A percentile compares a stretch with the other conserved stretches of the same genome.
Evolutionary conservation across 2,329 filamentous ascomycete species (phyloP).

Genomic region (Fusarium napiforme): DNA sequence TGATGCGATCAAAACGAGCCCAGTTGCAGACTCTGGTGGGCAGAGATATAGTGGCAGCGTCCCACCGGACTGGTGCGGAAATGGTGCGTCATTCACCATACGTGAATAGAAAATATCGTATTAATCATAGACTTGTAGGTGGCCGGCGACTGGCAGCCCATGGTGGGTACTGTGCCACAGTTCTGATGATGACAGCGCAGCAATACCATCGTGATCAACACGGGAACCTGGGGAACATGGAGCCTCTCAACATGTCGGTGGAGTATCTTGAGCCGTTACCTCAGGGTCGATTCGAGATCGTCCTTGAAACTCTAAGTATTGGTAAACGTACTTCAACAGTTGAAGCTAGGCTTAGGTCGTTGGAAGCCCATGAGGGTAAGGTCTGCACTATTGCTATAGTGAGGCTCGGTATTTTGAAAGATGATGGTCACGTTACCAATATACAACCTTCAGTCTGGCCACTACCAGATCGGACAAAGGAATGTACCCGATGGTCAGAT

Average conservation of each 20-base stretch:
- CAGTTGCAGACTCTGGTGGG: not conserved
- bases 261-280: not conserved
- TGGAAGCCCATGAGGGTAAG: not conserved
- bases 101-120: accelerated
- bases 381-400: not conserved
- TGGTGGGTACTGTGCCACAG: not conserved
- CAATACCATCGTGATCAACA: not conserved
- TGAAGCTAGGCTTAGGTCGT: not conserved
- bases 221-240: not conserved
- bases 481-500: not conserved
- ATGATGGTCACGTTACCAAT: not conserved
- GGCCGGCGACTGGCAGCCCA: not conserved
- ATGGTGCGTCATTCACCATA: not conserved
- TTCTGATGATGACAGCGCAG: not conserved
- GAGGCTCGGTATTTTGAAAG: not conserved
- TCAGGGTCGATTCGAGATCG: not conserved
- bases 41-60: not conserved
- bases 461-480: not conserved
- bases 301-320: not conserved
- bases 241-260: not conserved
- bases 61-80: not conserved
- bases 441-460: not conserved
- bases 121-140: not conserved
- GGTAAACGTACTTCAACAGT: not conserved
- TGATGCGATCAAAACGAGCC: not conserved